A percentile compares a stretch with the other conserved stretches of the same genome.
phyloP scores from a whole-genome alignment of 140 eudicot genomes.

The Flaveria floridana region DNA sequence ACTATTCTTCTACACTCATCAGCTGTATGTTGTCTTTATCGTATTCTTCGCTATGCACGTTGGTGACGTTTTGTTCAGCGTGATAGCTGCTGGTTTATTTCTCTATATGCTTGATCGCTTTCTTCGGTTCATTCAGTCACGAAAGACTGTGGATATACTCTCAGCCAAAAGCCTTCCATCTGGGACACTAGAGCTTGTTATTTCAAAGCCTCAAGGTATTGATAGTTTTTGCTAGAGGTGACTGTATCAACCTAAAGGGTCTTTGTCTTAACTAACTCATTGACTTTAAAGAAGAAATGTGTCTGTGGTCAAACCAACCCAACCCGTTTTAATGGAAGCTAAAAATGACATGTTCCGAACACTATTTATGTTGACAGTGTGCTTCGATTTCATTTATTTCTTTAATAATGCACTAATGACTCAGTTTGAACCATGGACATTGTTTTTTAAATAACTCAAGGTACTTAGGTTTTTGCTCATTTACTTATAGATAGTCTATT shows the following conservation, averaged over 20 bases:
- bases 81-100: slow-evolving; percentile 68
- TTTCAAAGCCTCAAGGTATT: slow-evolving; percentile 81
- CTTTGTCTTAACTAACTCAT: neutral
- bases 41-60: slow-evolving; percentile 78
- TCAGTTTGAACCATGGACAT: neutral
- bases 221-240: neutral
- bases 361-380: too few relatives aligned
- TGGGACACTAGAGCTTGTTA: slow-evolving; percentile 70
- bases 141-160: slow-evolving; percentile 59
- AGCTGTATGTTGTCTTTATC: slow-evolving; percentile 63
- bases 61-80: slow-evolving; percentile 64
- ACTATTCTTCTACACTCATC: slow-evolving; percentile 81
- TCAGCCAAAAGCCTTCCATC: slow-evolving; percentile 80
- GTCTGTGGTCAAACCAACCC: neutral
- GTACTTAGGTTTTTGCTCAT: neutral
- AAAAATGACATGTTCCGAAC: neutral
- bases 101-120: slow-evolving; percentile 90
- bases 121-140: slow-evolving; percentile 74
- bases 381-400: too few relatives aligned
- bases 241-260: neutral
- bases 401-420: too few relatives aligned
- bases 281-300: neutral
- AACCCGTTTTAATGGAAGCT: neutral
- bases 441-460: neutral
- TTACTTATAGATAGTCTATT: neutral